Evolutionary conservation across 2,329 filamentous ascomycete genomes (phyloP).

Genomic region (Fonsecaea pugnacius): DNA sequence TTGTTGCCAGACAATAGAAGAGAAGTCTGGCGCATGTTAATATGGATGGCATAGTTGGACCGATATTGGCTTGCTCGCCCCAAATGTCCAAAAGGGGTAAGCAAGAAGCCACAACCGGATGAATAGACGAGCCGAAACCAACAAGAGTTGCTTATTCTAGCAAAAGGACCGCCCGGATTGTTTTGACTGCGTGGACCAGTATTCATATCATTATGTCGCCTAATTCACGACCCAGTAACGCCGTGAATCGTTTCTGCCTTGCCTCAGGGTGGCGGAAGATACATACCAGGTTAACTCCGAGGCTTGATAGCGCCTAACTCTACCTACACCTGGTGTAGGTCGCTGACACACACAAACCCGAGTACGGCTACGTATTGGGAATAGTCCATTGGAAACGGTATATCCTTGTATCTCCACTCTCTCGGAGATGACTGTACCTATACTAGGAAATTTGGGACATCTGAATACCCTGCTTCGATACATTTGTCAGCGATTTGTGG

Average conservation of each 20-base stretch:
- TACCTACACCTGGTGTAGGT: background rate
- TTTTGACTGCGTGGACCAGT: background rate
- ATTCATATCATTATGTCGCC: background rate
- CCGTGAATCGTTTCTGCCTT: background rate
- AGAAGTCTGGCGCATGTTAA: background rate
- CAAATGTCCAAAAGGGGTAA: background rate
- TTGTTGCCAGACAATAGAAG: background rate
- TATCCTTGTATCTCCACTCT: background rate
- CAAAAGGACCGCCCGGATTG: background rate
- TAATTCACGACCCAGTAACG: background rate
- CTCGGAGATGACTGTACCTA: too few species aligned
- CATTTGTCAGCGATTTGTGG: too few species aligned
- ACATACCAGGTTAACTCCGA: background rate
- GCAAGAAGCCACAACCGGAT: constrained; percentile 1
- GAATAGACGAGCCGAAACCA: constrained; percentile 3
- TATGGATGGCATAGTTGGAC: background rate
- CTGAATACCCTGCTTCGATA: background rate
- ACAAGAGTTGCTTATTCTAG: background rate
- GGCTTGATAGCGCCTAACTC: background rate
- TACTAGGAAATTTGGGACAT: background rate
- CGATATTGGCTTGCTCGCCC: background rate
- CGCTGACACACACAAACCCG: background rate
- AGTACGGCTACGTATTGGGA: background rate
- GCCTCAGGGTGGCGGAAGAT: background rate
- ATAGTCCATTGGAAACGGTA: background rate